Evolutionary conservation across 495 filamentous ascomycete genomes (phyloP), one percentile per base, ranked within the genome.

Genomic region (Tetracladium setigerum): DNA sequence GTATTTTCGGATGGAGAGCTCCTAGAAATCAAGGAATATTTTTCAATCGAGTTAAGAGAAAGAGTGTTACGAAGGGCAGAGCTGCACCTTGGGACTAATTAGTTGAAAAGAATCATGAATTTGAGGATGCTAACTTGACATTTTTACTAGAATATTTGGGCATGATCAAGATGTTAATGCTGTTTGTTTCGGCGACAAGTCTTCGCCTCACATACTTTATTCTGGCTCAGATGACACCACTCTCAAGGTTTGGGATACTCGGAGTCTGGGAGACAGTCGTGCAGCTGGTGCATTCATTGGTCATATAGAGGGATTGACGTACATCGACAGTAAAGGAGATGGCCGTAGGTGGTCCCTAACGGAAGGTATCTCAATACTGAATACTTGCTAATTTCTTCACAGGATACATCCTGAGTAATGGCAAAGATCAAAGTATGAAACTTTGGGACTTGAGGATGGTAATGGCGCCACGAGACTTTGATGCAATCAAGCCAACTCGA

Each of bases 341-440:
- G 92, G 92, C 8, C 77, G 92, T 59, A 35, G 40, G 35, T 53
- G 17, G n/a, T 7, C 22, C 22, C 22, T 7, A 7, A 7, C 7
- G 3, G 22, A 17, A 10, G 18, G 16, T 15, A 1, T 5, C 22
- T 7, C 13, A 18, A 16, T 35, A 4, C 14, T 14, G 8, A 22
- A 36, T 12, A 47, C n/a, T 33, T 12, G 15, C 37, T 54, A 15
- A 54, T 19, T 17, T 24, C 6, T 12, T 0, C 14, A n/a, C 45
- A 59, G 51, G 57, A 58, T 98, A 95, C 58, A 82, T 97, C 8
- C 73, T 98, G 6, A 91, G 86, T 50, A 98, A 98, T 52, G 86
- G 77, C 47, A 98, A 98, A 58, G 92, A 98, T 56, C 92, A 98
- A 63, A 86, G 80, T 30, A 95, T 95, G 83, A 98, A 97, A 67